Base-by-base conservation (phyloP, 1,139 yeast genomes). In the Taphrina sp. region DNA sequence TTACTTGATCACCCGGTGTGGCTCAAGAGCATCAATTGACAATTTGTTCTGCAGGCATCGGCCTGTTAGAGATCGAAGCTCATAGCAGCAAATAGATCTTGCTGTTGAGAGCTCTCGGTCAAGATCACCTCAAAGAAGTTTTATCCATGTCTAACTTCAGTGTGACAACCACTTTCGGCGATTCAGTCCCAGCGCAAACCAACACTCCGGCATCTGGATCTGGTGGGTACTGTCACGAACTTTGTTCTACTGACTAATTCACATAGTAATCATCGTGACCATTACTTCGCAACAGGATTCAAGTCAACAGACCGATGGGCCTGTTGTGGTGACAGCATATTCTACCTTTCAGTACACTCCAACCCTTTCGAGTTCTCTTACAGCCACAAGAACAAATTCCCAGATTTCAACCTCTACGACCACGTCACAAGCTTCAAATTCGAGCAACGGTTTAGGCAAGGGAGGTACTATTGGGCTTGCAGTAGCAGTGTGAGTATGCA, bases 381-480 rank as follows among this genome's bases (percentile, higher is more conserved):
- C 56, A n/a, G n/a, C 49, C 28, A 24, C 53, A 24, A 36, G 34
- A 10, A 16, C 41, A 17, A 24, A 26, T 12, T 4, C 49, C 20
- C 20, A 41, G 7, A 17, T 37, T 1, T n/a, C 53, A 1, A 28
- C 49, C 19, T 28, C 36, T n/a, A 26, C n/a, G 12, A 20, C 56
- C 17, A 24, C 34, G 14, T 12, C 47, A 7, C 10, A 31, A 8
- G 33, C 39, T 7, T 19, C 14, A 23, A 8, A 31, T 1, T 34
- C 41, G 8, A 28, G 29, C 7, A 7, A 16, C 10, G 56, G 43
- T 14, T 37, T 52, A 3, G 31, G 49, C n/a, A 52, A 44, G 12
- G 56, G 56, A 23, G 56, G 47, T 4, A 52, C 56, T 0, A 36
- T 52, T 22, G 56, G 36, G 5, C 34, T 52, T 20, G 56, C 56